A percentile compares a stretch with the other conserved stretches of the same genome.
phyloP scores from a whole-genome alignment of 192 early-diverging fungal species.

The Paraglomus brasilianum region DNA sequence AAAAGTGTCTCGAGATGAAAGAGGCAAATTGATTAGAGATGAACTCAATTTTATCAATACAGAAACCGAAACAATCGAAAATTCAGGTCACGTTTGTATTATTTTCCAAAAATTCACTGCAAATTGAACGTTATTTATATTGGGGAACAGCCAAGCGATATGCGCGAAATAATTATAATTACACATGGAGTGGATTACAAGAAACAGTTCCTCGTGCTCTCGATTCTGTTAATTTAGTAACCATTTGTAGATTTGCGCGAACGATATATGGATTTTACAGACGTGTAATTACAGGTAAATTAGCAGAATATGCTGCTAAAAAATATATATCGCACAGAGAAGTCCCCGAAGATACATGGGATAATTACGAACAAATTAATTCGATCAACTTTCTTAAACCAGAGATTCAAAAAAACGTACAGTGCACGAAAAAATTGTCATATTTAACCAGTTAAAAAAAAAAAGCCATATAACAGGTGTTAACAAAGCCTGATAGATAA shows the following conservation, averaged over 20 bases:
- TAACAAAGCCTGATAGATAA: too few species aligned
- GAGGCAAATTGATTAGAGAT: too few species aligned
- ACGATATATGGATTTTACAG: not conserved
- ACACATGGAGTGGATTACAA: not conserved
- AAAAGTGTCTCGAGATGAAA: too few species aligned
- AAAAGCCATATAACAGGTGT: too few species aligned
- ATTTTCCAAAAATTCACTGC: conserved; percentile 22
- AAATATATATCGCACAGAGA: conserved; percentile 4
- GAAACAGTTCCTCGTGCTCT: conserved; percentile 9
- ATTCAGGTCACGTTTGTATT: conserved; percentile 32
- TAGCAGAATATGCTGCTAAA: not conserved
- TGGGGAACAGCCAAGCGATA: conserved; percentile 25
- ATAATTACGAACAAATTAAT: too few species aligned
- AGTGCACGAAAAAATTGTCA: too few species aligned
- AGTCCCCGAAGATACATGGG: not conserved
- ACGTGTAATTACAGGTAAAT: not conserved
- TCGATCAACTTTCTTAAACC: too few species aligned
- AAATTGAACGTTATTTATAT: conserved; percentile 24
- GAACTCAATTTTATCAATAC: too few species aligned
- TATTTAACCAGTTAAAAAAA: too few species aligned
- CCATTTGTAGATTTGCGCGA: not conserved
- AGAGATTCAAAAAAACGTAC: too few species aligned
- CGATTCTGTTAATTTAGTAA: conserved; percentile 5
- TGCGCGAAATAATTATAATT: conserved; percentile 18
- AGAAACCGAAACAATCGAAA: too few species aligned